These are phyloP conservation scores for Secale cereale DNA, from an alignment of 176 grass and related monocot species.

Conservation along the genomic window DNA sequence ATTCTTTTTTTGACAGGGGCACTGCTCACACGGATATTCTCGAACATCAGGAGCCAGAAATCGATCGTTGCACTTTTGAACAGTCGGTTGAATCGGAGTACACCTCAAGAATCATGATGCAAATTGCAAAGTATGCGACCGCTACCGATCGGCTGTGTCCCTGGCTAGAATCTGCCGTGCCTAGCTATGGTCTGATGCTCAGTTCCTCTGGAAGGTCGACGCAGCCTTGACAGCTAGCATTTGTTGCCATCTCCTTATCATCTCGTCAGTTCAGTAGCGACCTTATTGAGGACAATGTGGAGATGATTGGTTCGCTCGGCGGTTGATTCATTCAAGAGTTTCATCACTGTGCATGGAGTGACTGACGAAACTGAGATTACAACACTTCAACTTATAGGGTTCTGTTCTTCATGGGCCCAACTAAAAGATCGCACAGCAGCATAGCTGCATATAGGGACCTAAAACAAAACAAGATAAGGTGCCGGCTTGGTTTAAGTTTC, in stretches of 20 bases:
- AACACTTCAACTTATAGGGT: conserved; percentile 13
- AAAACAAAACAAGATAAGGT: conserved; percentile 10
- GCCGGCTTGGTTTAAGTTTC: background rate
- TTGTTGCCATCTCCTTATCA: conserved; percentile 32
- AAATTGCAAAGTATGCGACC: background rate
- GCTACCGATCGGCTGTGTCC: no score
- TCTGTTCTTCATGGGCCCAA: background rate
- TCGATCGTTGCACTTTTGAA: background rate
- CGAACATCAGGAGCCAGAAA: background rate
- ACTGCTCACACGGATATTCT: background rate
- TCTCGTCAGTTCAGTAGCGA: conserved; percentile 22
- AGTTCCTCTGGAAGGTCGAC: background rate
- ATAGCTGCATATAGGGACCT: background rate
- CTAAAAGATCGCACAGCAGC: background rate
- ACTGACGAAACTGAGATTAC: background rate
- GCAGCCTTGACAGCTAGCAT: background rate
- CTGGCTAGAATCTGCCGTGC: background rate
- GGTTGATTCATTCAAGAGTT: conserved; percentile 1
- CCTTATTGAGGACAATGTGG: background rate
- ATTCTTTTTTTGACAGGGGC: conserved; percentile 2
- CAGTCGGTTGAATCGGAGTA: background rate
- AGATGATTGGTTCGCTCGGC: background rate
- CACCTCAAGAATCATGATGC: conserved; percentile 5
- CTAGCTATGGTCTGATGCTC: background rate
- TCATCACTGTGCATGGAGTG: background rate